phyloP scores from a whole-genome alignment of 371 early-diverging fungal species.

The Mucor lusitanicus region DNA sequence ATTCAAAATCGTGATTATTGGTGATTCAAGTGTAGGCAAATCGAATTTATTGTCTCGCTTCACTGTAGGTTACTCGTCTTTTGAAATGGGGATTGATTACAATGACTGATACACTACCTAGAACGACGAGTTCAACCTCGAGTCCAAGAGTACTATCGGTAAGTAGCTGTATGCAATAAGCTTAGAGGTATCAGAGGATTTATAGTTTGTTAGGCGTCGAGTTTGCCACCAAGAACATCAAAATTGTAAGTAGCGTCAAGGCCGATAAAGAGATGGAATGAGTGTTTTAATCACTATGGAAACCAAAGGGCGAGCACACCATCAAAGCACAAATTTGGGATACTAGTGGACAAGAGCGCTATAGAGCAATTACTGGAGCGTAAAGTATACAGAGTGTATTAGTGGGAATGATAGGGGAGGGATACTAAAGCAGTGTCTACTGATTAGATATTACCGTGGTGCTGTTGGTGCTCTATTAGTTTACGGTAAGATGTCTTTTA shows the following conservation, averaged over 20 bases:
- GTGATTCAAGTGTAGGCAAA: conserved; percentile 53
- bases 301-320: conserved; percentile 29
- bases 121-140: conserved; percentile 95
- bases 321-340: conserved; percentile 92
- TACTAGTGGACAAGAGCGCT: conserved; percentile 81
- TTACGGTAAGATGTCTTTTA: conserved; percentile 29
- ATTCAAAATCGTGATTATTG: conserved; percentile 51
- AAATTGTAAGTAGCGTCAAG: conserved; percentile 28
- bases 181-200: not conserved
- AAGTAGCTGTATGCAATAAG: not conserved
- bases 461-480: conserved; percentile 47
- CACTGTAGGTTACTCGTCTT: conserved; percentile 23
- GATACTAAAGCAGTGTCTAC: not conserved
- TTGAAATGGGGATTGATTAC: not conserved
- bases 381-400: conserved; percentile 24
- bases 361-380: conserved; percentile 71
- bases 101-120: conserved; percentile 5
- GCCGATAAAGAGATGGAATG: conserved; percentile 29
- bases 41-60: conserved; percentile 48
- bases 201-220: conserved; percentile 39
- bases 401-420: not conserved
- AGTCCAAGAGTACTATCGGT: conserved; percentile 98
- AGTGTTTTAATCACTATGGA: conserved; percentile 5
- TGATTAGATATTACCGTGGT: conserved; percentile 43
- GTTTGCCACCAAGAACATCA: conserved; percentile 53